A percentile compares a stretch with the other conserved stretches of the same genome.
Conservation (phyloP, 2,329 filamentous ascomycete species). For the Sarocladiaceae sp. region DNA sequence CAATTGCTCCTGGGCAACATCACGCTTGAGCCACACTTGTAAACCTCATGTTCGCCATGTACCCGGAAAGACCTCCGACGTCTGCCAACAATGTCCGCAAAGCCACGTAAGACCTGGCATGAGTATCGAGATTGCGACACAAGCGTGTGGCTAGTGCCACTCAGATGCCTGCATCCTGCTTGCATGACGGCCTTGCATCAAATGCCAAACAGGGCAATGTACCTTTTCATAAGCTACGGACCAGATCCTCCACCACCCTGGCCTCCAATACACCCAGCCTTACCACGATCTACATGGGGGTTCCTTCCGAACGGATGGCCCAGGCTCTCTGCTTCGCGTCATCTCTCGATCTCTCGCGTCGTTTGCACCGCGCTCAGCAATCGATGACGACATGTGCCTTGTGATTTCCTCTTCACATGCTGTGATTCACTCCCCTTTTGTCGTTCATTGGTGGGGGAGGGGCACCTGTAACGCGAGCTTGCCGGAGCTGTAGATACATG, state of each 20-base stretch:
- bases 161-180: not conserved
- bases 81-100: constrained; percentile 8
- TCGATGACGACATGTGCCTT: constrained; percentile 7
- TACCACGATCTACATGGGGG: constrained; percentile 3
- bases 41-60: not conserved
- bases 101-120: not conserved
- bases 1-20: not conserved
- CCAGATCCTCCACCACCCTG: not conserved
- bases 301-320: not conserved
- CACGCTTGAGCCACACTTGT: not conserved
- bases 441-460: not conserved
- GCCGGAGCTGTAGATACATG: not conserved
- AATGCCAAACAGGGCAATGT: constrained; percentile 1
- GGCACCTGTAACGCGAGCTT: not conserved
- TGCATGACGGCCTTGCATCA: not conserved
- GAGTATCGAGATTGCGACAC: constrained; percentile 1
- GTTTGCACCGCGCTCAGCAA: not conserved
- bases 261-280: not conserved
- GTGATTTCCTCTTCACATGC: constrained; percentile 5
- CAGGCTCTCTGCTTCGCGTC: not conserved
- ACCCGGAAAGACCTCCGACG: constrained; percentile 1
- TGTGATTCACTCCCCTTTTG: not conserved
- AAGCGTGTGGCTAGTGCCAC: constrained; percentile 7
- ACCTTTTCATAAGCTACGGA: constrained; percentile 6
- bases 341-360: constrained; percentile 8